Evolutionary conservation across 106 monocot genomes (phyloP).

Genomic region (Dioscorea alata): DNA sequence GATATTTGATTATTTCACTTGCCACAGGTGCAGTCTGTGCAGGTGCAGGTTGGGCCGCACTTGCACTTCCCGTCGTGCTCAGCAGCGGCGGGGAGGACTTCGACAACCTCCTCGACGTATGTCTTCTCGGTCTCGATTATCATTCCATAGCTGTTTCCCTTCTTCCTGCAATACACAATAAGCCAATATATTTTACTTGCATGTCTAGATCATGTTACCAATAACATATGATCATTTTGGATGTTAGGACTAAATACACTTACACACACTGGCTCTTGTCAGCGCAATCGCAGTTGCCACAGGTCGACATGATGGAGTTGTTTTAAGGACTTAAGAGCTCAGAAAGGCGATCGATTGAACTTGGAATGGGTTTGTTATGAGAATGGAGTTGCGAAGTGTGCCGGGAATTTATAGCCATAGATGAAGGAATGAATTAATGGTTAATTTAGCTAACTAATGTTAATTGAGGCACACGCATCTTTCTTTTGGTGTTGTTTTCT

Average conservation of each 20-base stretch:
- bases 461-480: neutral
- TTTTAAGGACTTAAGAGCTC: neutral
- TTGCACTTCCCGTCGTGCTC: constrained; percentile 13
- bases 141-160: constrained; percentile 67
- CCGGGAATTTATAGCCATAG: constrained; percentile 11
- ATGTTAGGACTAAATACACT: constrained; percentile 10
- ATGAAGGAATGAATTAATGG: neutral
- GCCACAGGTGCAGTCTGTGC: constrained; percentile 15
- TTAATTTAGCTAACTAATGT: neutral
- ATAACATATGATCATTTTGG: no score
- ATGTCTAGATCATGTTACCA: no score
- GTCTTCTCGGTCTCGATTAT: constrained; percentile 49
- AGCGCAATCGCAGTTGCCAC: constrained; percentile 78
- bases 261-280: constrained; percentile 81
- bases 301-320: constrained; percentile 50
- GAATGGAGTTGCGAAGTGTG: no score
- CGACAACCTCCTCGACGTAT: no score
- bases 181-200: neutral
- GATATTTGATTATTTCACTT: neutral
- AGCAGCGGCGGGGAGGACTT: neutral
- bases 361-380: no score
- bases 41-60: constrained; percentile 15
- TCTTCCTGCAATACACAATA: constrained; percentile 58
- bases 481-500: neutral
- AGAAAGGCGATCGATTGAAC: neutral